These are phyloP conservation scores for Mycena belliarum DNA, from an alignment of 768 basidiomycete species.

Conservation along the genomic window DNA sequence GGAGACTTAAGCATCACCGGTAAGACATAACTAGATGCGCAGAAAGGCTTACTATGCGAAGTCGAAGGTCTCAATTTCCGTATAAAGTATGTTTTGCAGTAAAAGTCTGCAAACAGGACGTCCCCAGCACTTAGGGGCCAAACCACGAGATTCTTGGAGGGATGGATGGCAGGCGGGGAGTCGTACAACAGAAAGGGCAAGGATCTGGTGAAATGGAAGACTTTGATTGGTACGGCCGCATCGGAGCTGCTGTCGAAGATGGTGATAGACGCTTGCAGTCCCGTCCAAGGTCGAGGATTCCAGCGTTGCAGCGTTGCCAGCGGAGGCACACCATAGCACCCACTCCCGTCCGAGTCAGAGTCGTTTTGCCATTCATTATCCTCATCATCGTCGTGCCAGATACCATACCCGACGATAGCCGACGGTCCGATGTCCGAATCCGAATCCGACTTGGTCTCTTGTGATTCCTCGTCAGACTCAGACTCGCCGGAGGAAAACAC, in stretches of 20 bases:
- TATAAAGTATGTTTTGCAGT: conserved; percentile 28
- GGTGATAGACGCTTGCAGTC: conserved; percentile 6
- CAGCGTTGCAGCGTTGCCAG: not conserved
- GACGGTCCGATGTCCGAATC: conserved; percentile 4
- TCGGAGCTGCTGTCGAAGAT: conserved; percentile 10
- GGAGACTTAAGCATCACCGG: not conserved
- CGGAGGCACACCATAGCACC: too few relatives aligned
- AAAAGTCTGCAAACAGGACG: conserved; percentile 29
- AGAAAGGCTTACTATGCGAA: conserved; percentile 23
- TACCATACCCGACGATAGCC: conserved; percentile 14
- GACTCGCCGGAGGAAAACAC: not conserved
- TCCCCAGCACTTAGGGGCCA: conserved; percentile 32
- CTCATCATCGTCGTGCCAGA: conserved; percentile 4
- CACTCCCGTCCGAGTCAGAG: conserved; percentile 3
- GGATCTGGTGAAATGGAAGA: conserved; percentile 20
- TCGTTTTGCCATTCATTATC: not conserved
- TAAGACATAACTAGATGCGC: not conserved
- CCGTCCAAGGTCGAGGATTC: not conserved
- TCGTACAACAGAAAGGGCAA: conserved; percentile 25
- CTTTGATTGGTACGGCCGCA: not conserved
- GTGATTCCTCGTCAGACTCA: not conserved
- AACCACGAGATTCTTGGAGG: conserved; percentile 25
- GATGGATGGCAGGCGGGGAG: conserved; percentile 31
- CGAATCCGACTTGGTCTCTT: not conserved
- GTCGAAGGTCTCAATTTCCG: conserved; percentile 29